phyloP scores from a whole-genome alignment of 176 grass and related monocot genomes.

The Areca catechu region DNA sequence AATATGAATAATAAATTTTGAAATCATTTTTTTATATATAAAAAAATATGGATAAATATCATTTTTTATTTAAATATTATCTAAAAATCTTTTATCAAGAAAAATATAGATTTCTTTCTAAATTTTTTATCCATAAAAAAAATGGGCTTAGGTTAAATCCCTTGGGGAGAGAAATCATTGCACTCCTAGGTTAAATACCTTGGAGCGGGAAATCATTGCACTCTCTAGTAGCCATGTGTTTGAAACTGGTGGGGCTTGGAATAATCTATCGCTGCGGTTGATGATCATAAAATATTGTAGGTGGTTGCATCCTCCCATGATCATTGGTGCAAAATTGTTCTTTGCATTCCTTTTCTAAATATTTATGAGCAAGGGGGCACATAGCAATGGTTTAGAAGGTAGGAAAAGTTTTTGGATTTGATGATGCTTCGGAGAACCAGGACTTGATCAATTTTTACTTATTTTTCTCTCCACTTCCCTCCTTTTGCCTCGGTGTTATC shows the following conservation, averaged over 20 bases:
- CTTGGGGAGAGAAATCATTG: too few species aligned
- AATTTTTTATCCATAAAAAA: too few species aligned
- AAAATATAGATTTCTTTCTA: too few species aligned
- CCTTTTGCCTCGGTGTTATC: not conserved
- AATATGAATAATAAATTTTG: too few species aligned
- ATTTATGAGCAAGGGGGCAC: not conserved
- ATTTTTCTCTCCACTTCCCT: constrained; percentile 6
- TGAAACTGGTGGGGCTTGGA: not conserved
- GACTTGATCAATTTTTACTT: not conserved
- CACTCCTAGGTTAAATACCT: too few species aligned
- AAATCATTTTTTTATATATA: too few species aligned
- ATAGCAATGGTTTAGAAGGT: constrained; percentile 2
- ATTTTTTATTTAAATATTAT: too few species aligned
- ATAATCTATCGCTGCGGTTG: not conserved
- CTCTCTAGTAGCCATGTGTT: not conserved
- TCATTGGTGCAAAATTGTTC: too few species aligned
- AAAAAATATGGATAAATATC: too few species aligned
- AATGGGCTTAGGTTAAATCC: too few species aligned
- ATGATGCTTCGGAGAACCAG: not conserved
- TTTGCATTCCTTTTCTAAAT: too few species aligned
- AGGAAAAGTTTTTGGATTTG: constrained; percentile 8
- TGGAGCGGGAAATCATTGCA: not conserved
- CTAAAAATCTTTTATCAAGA: too few species aligned
- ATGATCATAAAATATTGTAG: not conserved
- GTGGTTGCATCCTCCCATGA: not conserved